phyloP scores from a whole-genome alignment of 2,329 filamentous ascomycete species.

The Neofusicoccum ribis region DNA sequence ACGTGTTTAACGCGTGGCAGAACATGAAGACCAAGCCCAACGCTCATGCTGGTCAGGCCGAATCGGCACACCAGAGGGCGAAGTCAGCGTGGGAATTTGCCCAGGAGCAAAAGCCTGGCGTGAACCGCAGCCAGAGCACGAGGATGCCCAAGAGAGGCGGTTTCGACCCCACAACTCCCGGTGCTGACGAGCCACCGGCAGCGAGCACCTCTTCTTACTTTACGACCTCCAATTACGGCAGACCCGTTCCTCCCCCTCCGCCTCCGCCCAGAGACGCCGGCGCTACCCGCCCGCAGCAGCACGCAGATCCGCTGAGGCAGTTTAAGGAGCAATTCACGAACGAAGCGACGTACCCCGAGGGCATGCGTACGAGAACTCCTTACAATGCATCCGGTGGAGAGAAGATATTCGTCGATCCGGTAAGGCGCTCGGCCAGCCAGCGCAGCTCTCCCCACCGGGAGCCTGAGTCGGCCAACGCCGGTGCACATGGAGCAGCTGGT shows the following conservation, averaged over 20 bases:
- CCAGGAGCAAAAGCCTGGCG: slow-evolving; percentile 33
- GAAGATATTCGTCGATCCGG: slow-evolving; percentile 55
- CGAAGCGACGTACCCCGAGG: slow-evolving; percentile 47
- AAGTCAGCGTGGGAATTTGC: slow-evolving; percentile 21
- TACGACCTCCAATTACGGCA: slow-evolving; percentile 28
- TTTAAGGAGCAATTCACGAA: slow-evolving; percentile 31
- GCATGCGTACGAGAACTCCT: slow-evolving; percentile 50
- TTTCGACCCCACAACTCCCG: slow-evolving; percentile 59
- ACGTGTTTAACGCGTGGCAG: slow-evolving; percentile 52
- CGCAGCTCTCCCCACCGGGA: slow-evolving; percentile 47
- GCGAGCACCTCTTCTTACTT: slow-evolving; percentile 52
- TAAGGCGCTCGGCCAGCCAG: slow-evolving; percentile 56
- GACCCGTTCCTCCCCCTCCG: slow-evolving; percentile 27
- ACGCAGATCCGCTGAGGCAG: slow-evolving; percentile 40
- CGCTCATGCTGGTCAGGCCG: not conserved
- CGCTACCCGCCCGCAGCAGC: slow-evolving; percentile 35
- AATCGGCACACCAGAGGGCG: slow-evolving; percentile 5
- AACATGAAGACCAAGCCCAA: slow-evolving; percentile 45
- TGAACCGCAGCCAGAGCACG: slow-evolving; percentile 41
- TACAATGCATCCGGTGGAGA: slow-evolving; percentile 57
- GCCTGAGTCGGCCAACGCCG: slow-evolving; percentile 23
- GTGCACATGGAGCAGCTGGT: not conserved
- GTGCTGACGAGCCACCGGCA: slow-evolving; percentile 61
- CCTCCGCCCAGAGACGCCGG: slow-evolving; percentile 5
- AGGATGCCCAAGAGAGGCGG: slow-evolving; percentile 54